phyloP scores from a whole-genome alignment of 106 monocot genomes.

The Iris macrosiphon region DNA sequence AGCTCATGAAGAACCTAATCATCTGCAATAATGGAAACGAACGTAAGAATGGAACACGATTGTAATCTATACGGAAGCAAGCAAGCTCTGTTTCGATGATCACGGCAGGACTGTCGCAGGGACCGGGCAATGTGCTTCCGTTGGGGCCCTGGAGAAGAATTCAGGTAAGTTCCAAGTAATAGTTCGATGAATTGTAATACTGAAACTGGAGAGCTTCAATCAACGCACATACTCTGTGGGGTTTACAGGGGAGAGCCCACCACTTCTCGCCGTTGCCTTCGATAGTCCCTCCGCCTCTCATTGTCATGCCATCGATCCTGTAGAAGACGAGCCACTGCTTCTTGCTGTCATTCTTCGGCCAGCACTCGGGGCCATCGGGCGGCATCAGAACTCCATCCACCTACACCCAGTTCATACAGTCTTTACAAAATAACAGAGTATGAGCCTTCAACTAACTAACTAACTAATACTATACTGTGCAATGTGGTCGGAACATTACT shows the following conservation, averaged over 20 bases:
- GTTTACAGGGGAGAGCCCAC: constrained; percentile 94
- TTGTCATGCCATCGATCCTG: constrained; percentile 51
- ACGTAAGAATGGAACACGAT: not conserved
- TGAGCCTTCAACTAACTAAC: not conserved
- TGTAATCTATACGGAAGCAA: not conserved
- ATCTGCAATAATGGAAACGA: constrained; percentile 36
- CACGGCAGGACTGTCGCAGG: constrained; percentile 88
- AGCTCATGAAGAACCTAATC: constrained; percentile 83
- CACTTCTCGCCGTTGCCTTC: constrained; percentile 84
- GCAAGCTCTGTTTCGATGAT: constrained; percentile 2
- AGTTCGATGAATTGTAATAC: too few relatives aligned
- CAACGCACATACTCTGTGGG: constrained; percentile 56
- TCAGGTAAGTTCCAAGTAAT: too few relatives aligned
- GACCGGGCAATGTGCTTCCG: constrained; percentile 72
- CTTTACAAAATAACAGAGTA: not conserved
- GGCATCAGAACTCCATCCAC: constrained; percentile 83
- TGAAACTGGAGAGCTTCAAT: too few relatives aligned
- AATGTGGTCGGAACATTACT: constrained; percentile 20
- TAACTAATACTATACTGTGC: too few relatives aligned
- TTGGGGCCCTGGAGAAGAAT: constrained; percentile 65
- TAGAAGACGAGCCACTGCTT: constrained; percentile 80
- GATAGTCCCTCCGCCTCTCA: constrained; percentile 56
- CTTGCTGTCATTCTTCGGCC: constrained; percentile 71
- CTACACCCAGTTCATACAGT: constrained; percentile 29
- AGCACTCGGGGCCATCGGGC: constrained; percentile 72